Percentiles rank a stretch among this genome's conserved stretches.
Conservation (phyloP, 352 stramenopile species). For the Peronosclerospora sorghi region DNA sequence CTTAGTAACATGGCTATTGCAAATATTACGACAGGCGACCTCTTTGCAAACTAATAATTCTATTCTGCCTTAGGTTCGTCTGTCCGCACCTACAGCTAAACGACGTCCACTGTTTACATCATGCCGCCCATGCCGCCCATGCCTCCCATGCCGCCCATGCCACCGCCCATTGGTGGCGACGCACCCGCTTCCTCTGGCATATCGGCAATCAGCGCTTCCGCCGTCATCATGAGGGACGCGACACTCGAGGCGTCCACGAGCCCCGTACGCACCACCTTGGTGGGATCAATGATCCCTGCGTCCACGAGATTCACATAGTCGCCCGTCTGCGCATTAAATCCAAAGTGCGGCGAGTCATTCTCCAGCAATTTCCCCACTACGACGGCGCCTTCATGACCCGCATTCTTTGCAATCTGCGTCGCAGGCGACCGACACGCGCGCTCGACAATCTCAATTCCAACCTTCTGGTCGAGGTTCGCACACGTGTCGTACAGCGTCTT, state of each 20-base stretch:
- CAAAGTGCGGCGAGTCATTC: constrained; percentile 82
- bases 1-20: too few species aligned
- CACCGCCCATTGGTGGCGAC: constrained; percentile 61
- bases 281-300: constrained; percentile 96
- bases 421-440: constrained; percentile 89
- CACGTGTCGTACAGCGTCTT: constrained; percentile 79
- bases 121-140: constrained; percentile 82
- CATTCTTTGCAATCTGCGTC: constrained; percentile 97
- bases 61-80: constrained; percentile 26
- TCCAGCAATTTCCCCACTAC: constrained; percentile 99
- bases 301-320: constrained; percentile 98
- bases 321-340: constrained; percentile 97
- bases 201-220: constrained; percentile 97
- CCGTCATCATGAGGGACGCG: constrained; percentile 98
- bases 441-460: constrained; percentile 97
- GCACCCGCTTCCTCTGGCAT: constrained; percentile 82
- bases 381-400: constrained; percentile 96
- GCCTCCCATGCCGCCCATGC: constrained; percentile 72
- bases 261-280: constrained; percentile 97
- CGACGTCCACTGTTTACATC: constrained; percentile 38
- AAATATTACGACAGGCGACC: too few species aligned
- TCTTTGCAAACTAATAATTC: constrained; percentile 32
- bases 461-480: constrained; percentile 96
- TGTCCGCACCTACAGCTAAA: constrained; percentile 14
- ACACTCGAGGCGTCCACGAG: constrained; percentile 98